Percentiles rank a stretch among this genome's conserved stretches.
phyloP scores from a whole-genome alignment of 352 stramenopile species.

The Globisporangium lucens region DNA sequence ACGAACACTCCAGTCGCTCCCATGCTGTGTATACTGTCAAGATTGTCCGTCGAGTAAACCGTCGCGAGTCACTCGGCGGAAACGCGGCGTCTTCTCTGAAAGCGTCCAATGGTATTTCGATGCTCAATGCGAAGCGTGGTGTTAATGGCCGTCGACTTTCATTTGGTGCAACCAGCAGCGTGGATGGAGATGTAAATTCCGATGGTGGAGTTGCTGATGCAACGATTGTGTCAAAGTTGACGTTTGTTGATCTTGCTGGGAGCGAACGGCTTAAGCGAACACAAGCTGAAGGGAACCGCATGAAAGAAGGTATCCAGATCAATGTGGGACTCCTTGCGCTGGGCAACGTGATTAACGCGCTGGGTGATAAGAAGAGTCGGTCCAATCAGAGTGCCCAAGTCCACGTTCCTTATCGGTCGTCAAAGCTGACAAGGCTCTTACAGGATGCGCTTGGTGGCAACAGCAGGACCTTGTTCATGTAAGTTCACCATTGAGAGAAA shows the following conservation, averaged over 20 bases:
- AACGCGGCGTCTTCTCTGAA: constrained; percentile 12
- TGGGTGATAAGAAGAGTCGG: constrained; percentile 65
- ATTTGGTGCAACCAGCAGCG: constrained; percentile 14
- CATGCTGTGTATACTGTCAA: constrained; percentile 88
- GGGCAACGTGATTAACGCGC: constrained; percentile 86
- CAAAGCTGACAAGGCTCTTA: constrained; percentile 76
- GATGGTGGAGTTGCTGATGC: constrained; percentile 30
- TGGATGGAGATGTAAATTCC: constrained; percentile 11
- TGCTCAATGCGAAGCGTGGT: constrained; percentile 17
- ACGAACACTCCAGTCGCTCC: constrained; percentile 84
- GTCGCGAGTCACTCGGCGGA: constrained; percentile 21
- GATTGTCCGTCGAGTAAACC: constrained; percentile 52
- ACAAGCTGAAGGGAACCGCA: constrained; percentile 72
- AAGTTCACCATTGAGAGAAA: constrained; percentile 15
- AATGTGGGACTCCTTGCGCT: constrained; percentile 82
- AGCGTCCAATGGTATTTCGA: constrained; percentile 1
- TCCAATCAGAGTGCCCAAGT: constrained; percentile 29
- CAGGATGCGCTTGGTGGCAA: constrained; percentile 88
- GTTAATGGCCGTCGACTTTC: constrained; percentile 12
- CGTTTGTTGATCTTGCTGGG: constrained; percentile 84
- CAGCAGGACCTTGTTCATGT: constrained; percentile 88
- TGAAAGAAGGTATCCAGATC: constrained; percentile 90
- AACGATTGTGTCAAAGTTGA: constrained; percentile 75
- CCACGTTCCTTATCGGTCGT: constrained; percentile 80
- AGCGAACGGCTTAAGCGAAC: constrained; percentile 88